A percentile compares a stretch with the other conserved stretches of the same genome.
phyloP scores from a whole-genome alignment of 768 basidiomycete species.

The Austroboletus eburneus region DNA sequence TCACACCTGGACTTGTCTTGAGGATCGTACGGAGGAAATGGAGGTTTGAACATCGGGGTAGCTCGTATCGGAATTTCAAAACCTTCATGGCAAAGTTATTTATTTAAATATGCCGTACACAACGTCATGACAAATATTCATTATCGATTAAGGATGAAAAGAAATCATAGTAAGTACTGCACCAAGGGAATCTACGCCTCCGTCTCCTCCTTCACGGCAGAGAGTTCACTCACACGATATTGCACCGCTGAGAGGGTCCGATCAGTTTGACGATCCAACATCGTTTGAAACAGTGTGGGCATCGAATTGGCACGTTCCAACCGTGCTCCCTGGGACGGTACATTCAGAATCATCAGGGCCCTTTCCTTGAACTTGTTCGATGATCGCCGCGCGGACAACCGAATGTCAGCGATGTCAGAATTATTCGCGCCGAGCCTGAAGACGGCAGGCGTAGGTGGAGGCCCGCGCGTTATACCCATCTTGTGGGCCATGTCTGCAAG shows the following conservation, averaged over 20 bases:
- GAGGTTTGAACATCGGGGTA: constrained; percentile 41
- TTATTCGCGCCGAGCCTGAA: neutral
- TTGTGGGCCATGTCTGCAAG: neutral
- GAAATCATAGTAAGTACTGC: no score
- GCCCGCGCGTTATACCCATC: neutral
- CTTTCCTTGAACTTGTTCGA: neutral
- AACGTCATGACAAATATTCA: no score
- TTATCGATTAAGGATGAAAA: no score
- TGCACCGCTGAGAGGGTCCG: neutral
- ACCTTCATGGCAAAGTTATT: neutral
- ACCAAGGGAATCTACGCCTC: constrained; percentile 1
- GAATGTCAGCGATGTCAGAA: neutral
- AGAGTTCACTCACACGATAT: constrained; percentile 2
- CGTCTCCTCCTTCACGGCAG: neutral
- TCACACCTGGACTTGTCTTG: constrained; percentile 60
- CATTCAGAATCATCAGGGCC: constrained; percentile 2
- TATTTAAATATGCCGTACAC: no score
- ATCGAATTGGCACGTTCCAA: constrained; percentile 17
- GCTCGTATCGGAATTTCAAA: neutral
- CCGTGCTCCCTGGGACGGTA: neutral
- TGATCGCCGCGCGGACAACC: neutral
- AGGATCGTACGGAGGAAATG: constrained; percentile 72
- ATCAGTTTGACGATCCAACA: neutral
- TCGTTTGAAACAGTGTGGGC: constrained; percentile 3
- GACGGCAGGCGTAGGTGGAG: neutral